Conservation (phyloP, 202 grass and related monocot genomes). For the Elaeis oleifera region DNA sequence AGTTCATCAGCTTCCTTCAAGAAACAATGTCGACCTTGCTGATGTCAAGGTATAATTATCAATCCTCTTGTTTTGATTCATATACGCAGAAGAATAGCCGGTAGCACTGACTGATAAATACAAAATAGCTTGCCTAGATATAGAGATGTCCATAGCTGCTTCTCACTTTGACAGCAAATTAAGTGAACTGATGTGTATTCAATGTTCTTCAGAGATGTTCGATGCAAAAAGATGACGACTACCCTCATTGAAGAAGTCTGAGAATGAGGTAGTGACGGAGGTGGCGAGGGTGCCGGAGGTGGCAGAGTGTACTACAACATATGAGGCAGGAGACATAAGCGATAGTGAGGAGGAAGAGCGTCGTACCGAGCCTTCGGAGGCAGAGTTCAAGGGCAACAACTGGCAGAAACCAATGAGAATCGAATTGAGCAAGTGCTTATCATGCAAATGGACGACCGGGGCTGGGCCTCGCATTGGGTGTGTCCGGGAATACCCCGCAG, state of each 20-base stretch:
- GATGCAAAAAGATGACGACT: conserved; percentile 52
- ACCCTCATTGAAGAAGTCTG: conserved; percentile 24
- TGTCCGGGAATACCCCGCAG: background rate
- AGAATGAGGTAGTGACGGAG: conserved; percentile 10
- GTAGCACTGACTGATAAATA: too few species aligned
- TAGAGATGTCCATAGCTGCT: too few species aligned
- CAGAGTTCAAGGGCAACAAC: background rate
- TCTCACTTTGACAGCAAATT: too few species aligned
- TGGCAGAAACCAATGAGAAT: too few species aligned
- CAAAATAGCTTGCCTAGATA: too few species aligned
- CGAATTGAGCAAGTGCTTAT: too few species aligned
- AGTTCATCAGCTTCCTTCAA: conserved; percentile 12
- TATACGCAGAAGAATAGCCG: too few species aligned
- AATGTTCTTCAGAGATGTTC: conserved; percentile 49
- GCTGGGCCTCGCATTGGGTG: background rate
- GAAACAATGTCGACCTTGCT: background rate
- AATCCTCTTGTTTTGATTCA: too few species aligned
- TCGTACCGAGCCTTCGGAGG: conserved; percentile 1
- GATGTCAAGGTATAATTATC: conserved; percentile 14
- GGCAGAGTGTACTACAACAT: background rate
- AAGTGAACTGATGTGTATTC: background rate
- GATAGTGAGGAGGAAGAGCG: conserved; percentile 33
- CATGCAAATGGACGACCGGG: conserved; percentile 1
- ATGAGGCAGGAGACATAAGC: conserved; percentile 30
- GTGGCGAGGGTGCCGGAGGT: background rate